phyloP scores from a whole-genome alignment of 148 eudicot species.

The Rheum nobile region DNA sequence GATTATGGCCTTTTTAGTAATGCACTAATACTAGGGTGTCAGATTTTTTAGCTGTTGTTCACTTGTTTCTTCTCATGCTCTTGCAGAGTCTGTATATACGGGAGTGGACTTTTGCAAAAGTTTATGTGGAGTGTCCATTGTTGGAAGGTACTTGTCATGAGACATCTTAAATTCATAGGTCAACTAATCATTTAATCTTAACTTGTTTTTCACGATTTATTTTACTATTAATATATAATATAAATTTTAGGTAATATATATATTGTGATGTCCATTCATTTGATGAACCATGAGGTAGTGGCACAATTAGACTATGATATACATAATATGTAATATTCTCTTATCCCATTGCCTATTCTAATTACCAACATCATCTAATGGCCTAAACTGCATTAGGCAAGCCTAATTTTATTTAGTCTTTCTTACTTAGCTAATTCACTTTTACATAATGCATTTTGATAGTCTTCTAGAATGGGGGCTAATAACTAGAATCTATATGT shows the following conservation, averaged over 20 bases:
- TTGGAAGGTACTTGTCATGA: conserved; percentile 56
- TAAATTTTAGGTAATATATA: neutral
- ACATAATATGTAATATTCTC: too few species aligned
- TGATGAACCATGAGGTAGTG: neutral
- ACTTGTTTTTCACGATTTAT: neutral
- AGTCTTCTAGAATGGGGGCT: too few species aligned
- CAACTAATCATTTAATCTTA: neutral
- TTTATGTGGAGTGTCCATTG: conserved; percentile 86
- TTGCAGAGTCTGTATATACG: conserved; percentile 83
- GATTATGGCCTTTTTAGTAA: neutral
- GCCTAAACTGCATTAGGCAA: too few species aligned
- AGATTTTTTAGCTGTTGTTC: neutral
- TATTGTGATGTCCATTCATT: neutral
- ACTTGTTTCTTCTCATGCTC: neutral
- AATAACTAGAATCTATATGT: too few species aligned
- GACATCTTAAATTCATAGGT: neutral
- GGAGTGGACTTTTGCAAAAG: conserved; percentile 96
- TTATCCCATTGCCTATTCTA: too few species aligned
- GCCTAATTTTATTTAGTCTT: too few species aligned
- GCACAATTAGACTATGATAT: too few species aligned
- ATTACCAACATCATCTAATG: too few species aligned
- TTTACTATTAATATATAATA: neutral
- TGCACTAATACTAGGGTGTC: neutral
- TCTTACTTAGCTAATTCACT: too few species aligned
- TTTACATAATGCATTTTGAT: too few species aligned